Base-by-base conservation (phyloP, 2,329 filamentous ascomycete species). In the Penicillium expansum region DNA sequence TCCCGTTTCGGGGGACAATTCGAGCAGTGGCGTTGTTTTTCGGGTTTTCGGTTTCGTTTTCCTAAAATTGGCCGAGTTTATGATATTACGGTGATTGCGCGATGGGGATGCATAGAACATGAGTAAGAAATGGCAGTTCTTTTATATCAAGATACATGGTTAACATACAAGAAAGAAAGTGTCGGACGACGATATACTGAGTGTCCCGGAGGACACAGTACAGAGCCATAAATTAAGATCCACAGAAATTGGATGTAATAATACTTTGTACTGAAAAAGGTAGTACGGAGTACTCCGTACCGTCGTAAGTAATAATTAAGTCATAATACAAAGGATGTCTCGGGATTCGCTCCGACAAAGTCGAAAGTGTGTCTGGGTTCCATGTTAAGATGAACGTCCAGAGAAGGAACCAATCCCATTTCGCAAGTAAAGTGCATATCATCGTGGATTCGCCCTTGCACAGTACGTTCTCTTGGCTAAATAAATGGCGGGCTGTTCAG, bases 401-500 rank as follows among this genome's bases (percentile, higher is more conserved):
- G 45, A 62, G 59, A 53, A 62, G 49, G 55, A 47, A 58, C 42
- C 53, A 48, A 45, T 44, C 54, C 42, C n/a, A 42, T 49, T 52
- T 45, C 48, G 20, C 53, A 55, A 35, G 43, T 43, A 43, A 52
- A 56, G 60, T 54, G 57, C 43, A 53, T 49, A 57, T 53, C 55
- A 53, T 44, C 42, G 48, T 52, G 33, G 39, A 39, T 47, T 52
- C 27, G 33, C 29, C 54, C 54, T 56, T 56, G 16, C 48, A 56
- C 42, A 47, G 35, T 56, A 52, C 35, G 39, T 51, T 51, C 37
- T 52, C 48, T 56, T 56, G 54, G 54, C 54, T 57, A 58, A 63
- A 62, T 52, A 50, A 55, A 58, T 59, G 55, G 53, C 62, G 62
- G 62, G 58, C 52, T 59, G 49, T 58, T 67, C 64, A 67, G 64